Conservation (phyloP, 1,284 basidiomycete genomes). For the Ustilago sp. region DNA sequence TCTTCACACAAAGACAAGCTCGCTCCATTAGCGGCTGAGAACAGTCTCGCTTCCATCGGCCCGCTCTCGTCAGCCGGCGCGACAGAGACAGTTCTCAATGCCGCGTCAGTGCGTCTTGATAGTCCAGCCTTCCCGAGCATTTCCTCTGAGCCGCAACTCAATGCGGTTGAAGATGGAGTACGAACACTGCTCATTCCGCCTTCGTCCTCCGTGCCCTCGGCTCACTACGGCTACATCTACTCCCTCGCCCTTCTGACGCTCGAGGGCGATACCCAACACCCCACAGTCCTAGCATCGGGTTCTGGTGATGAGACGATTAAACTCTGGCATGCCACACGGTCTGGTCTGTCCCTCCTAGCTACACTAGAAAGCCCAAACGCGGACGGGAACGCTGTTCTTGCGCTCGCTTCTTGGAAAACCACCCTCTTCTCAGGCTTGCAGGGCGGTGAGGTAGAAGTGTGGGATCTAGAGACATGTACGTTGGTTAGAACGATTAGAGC, state of each 20-base stretch:
- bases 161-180: constrained; percentile 6
- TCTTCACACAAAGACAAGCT: constrained; percentile 1
- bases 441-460: constrained; percentile 87
- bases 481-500: constrained; percentile 86
- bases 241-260: constrained; percentile 78
- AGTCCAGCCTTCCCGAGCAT: constrained; percentile 10
- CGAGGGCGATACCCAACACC: constrained; percentile 35
- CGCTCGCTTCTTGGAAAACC: constrained; percentile 79
- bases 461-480: constrained; percentile 89
- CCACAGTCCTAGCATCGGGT: constrained; percentile 50
- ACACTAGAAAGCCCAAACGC: constrained; percentile 72
- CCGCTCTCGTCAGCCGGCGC: constrained; percentile 14
- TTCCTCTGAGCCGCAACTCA: not conserved
- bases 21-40: not conserved
- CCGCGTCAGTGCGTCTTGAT: constrained; percentile 36
- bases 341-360: constrained; percentile 72
- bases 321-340: constrained; percentile 79
- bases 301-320: constrained; percentile 89
- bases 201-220: constrained; percentile 74
- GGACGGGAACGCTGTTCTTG: constrained; percentile 76
- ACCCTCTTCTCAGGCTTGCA: constrained; percentile 93
- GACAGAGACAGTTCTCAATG: constrained; percentile 36
- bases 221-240: constrained; percentile 94
- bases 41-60: not conserved
- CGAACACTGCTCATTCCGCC: constrained; percentile 43